Base-by-base conservation (phyloP, 2,329 filamentous ascomycete genomes). In the Fusarium keratoplasticum region DNA sequence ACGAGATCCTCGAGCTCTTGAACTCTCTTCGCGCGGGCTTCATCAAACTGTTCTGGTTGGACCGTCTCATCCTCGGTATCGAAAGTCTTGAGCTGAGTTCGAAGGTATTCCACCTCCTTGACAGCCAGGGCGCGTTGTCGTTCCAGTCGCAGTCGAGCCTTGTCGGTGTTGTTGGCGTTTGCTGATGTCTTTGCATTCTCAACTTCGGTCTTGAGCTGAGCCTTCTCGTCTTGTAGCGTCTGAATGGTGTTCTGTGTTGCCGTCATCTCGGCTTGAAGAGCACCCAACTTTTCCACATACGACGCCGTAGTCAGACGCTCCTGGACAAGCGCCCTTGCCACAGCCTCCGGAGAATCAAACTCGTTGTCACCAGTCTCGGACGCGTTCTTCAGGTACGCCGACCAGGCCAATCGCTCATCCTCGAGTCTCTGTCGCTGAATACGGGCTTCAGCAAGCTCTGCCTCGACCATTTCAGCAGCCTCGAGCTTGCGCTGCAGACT, bases 101-200 rank as follows among this genome's bases (percentile, higher is more conserved):
- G 93, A 8, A 99, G 88, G 80, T 97, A 98, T 76, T 98, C 95
- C 1, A 96, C 94, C 81, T 99, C 97, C 80, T 98, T 98, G 27
- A 95, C 88, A 0, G 95, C 95, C 9, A 99, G 88, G 1, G 89
- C 90, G 67, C 94, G 93, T 80, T 98, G 96, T 67, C 96, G 89
- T 77, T 99, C 96, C 0, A 98, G 85, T 35, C 96, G 90, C 62
- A 93, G 86, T 50, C 91, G 92, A 1, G 89, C 88, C 83, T 95
- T 93, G 78, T 94, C 93, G 18, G 87, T 85, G 22, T 84, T 87
- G 2, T 83, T 79, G 6, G 86, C 83, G 5, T 81, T 85, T 31
- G 84, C 84, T 1, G 85, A 83, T 4, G 84, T 82, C 78, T 92
- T 94, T 14, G 93, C 83, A 72, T 91, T 92, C 75, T 96, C 93